These are phyloP conservation scores for Fusarium nematophilum DNA, from an alignment of 2,329 filamentous ascomycete genomes.

Conservation along the genomic window DNA sequence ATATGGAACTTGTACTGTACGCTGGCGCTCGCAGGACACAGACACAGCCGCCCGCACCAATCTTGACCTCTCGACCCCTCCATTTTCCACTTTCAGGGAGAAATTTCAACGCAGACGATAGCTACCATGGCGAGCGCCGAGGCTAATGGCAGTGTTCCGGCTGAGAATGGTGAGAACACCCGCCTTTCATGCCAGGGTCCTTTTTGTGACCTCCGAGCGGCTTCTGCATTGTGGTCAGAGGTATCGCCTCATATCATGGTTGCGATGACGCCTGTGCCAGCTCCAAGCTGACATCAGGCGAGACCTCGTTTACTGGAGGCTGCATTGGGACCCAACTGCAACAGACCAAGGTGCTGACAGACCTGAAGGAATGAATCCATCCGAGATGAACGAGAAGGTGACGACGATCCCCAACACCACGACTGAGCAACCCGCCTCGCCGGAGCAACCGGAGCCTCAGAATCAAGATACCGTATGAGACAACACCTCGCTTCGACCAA, in stretches of 20 bases:
- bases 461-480: conserved; percentile 22
- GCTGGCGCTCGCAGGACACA: neutral
- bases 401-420: conserved; percentile 34
- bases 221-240: conserved; percentile 1
- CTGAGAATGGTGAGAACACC: conserved; percentile 34
- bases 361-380: conserved; percentile 6
- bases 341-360: conserved; percentile 18
- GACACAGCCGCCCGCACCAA: conserved; percentile 18
- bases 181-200: neutral
- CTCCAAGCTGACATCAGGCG: neutral
- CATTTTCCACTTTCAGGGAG: conserved; percentile 5
- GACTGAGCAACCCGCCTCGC: conserved; percentile 18
- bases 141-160: conserved; percentile 10
- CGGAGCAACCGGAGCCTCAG: conserved; percentile 15
- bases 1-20: neutral
- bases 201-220: conserved; percentile 2
- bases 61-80: conserved; percentile 21
- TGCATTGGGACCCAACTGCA: neutral
- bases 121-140: conserved; percentile 30
- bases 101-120: conserved; percentile 9
- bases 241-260: neutral
- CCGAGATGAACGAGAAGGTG: conserved; percentile 38
- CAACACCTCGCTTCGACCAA: neutral
- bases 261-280: neutral
- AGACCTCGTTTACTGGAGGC: neutral